Percentiles rank a stretch among this genome's conserved stretches.
Conservation (phyloP, 2,329 filamentous ascomycete genomes). For the Monosporascus sp. region DNA sequence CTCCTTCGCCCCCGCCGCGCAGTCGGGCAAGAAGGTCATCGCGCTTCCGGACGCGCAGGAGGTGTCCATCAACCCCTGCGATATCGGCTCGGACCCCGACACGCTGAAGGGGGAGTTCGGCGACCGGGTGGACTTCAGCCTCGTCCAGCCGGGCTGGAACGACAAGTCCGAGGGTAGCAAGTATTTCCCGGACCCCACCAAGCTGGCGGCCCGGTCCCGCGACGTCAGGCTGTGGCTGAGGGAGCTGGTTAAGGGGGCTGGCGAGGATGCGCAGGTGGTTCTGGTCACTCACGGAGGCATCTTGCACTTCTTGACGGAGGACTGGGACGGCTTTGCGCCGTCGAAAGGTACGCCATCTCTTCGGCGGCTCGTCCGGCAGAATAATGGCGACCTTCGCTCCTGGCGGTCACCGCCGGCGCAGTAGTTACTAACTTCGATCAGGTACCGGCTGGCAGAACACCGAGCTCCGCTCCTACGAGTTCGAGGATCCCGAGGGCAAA, state of each 20-base stretch:
- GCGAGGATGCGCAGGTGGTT: conserved; percentile 57
- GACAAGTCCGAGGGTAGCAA: conserved; percentile 48
- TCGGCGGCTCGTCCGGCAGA: neutral
- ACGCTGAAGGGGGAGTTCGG: conserved; percentile 56
- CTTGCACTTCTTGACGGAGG: conserved; percentile 78
- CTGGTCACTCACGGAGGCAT: conserved; percentile 80
- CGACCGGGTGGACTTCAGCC: conserved; percentile 54
- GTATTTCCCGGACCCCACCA: conserved; percentile 42
- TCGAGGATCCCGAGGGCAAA: conserved; percentile 45
- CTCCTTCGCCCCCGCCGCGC: conserved; percentile 56
- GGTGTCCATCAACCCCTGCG: conserved; percentile 67
- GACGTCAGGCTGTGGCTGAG: conserved; percentile 55
- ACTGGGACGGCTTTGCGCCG: conserved; percentile 60
- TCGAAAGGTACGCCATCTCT: conserved; percentile 29
- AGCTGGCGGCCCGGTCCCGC: conserved; percentile 56
- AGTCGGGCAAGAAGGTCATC: conserved; percentile 45
- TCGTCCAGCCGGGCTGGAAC: conserved; percentile 65
- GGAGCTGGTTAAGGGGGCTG: conserved; percentile 34
- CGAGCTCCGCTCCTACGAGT: conserved; percentile 64
- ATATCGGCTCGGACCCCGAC: conserved; percentile 58
- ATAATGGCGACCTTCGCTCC: neutral
- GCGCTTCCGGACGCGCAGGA: conserved; percentile 76
- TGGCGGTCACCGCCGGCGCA: neutral
- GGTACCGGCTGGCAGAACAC: conserved; percentile 72
- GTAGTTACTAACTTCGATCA: conserved; percentile 22